A percentile compares a stretch with the other conserved stretches of the same genome.
These are phyloP conservation scores for Pythium aquatile DNA, from an alignment of 352 stramenopile species.

Conservation along the genomic window DNA sequence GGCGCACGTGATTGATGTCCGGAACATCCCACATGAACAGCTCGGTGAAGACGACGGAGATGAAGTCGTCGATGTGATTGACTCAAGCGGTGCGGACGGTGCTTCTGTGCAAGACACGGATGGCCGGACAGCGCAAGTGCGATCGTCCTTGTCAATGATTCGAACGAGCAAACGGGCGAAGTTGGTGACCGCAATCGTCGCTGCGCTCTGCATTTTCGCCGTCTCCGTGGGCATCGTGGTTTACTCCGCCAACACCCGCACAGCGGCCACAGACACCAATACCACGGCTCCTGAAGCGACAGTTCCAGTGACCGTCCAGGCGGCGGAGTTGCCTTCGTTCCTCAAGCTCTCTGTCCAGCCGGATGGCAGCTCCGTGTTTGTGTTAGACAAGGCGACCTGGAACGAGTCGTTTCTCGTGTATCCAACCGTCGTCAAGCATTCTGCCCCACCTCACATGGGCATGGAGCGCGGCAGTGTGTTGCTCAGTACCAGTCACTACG, in stretches of 20 bases:
- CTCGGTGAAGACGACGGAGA: slow-evolving; percentile 14
- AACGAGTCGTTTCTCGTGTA: slow-evolving; percentile 73
- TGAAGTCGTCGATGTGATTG: slow-evolving; percentile 7
- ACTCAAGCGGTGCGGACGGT: not conserved
- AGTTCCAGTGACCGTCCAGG: slow-evolving; percentile 24
- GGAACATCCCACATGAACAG: slow-evolving; percentile 17
- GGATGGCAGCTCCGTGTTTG: slow-evolving; percentile 37
- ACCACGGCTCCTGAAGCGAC: slow-evolving; percentile 14
- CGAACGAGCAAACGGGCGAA: slow-evolving; percentile 18
- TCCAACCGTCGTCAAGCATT: slow-evolving; percentile 59
- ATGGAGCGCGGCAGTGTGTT: slow-evolving; percentile 54
- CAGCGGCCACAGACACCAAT: not conserved
- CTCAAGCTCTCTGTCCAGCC: slow-evolving; percentile 41
- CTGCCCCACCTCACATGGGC: slow-evolving; percentile 36
- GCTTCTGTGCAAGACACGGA: not conserved
- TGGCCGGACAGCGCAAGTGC: not conserved
- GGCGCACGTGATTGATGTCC: slow-evolving; percentile 24
- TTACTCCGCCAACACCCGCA: not conserved
- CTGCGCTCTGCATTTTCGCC: slow-evolving; percentile 11
- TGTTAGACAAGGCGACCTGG: slow-evolving; percentile 54
- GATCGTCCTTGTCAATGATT: slow-evolving; percentile 1
- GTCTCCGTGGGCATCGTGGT: slow-evolving; percentile 15
- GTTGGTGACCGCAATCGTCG: slow-evolving; percentile 7
- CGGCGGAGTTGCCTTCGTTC: slow-evolving; percentile 28
- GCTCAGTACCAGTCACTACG: slow-evolving; percentile 57